Evolutionary conservation across 75 land plant genomes (phyloP), one percentile per base, ranked within the genome.

Genomic region (Ceratopteris richardii): DNA sequence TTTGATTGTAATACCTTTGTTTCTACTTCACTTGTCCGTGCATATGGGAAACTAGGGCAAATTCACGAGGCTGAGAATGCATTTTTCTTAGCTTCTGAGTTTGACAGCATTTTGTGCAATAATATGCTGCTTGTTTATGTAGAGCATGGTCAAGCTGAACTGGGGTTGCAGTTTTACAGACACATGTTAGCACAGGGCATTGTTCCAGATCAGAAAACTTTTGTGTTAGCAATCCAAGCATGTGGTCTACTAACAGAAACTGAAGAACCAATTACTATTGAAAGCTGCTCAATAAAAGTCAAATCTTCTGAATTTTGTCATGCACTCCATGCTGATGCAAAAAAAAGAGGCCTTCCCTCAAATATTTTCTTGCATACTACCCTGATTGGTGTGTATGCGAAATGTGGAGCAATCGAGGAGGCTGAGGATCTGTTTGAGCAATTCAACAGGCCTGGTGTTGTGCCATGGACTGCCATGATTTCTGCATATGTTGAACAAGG

Each of bases 21-120:
- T 10, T 70, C 61, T 62, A 81, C 81, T 29, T 64, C 75, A 11
- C 77, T 85, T 25, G 33, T 85, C 5, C 62, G 67, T 10, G 46
- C 81, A 71, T 85, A 85, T 39, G 17, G 58, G 0, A 85, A 76
- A 41, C 72, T 75, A 36, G 72, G 79, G 25, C 21, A 42, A 10
- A 7, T 78, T 14, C 12, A 21, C 0, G 55, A 72, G 44, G 85
- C 82, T n/a, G 41, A 27, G 21, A 57, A 66, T 54, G 31, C 81
- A 67, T 85, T 85, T 56, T 76, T 75, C 31, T 48, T 61, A 47
- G 78, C 81, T 76, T 64, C 52, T 11, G 6, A 62, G n/a, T 76
- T 44, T 54, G 84, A 85, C 37, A 68, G 75, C 2, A 37, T 72
- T 14, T 78, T 84, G 4, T 78, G 82, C 79, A 85, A 82, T 30